phyloP scores from a whole-genome alignment of 2,329 filamentous ascomycete genomes.

The Microdochium bolleyi region DNA sequence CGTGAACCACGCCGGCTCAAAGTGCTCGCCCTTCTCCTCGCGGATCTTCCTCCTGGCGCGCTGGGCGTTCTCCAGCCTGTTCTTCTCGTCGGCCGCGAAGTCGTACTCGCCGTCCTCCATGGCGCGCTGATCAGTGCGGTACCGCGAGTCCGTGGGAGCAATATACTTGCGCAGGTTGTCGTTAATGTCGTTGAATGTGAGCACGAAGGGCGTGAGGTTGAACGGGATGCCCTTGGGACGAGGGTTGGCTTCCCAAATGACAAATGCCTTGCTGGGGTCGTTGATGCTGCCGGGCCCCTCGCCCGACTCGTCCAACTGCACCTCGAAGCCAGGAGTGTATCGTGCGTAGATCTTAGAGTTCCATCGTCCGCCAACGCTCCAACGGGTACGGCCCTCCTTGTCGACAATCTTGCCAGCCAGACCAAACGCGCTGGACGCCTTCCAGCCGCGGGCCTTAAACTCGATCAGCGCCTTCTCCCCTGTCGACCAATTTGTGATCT shows the following conservation, averaged over 20 bases:
- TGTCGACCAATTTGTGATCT: slow-evolving; percentile 95
- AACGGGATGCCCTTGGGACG: slow-evolving; percentile 84
- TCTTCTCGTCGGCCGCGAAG: slow-evolving; percentile 87
- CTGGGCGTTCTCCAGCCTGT: slow-evolving; percentile 87
- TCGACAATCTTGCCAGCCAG: slow-evolving; percentile 82
- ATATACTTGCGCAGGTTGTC: slow-evolving; percentile 71
- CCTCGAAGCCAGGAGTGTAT: slow-evolving; percentile 84
- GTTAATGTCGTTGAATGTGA: slow-evolving; percentile 88
- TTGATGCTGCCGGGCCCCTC: slow-evolving; percentile 43
- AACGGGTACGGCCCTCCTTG: slow-evolving; percentile 67
- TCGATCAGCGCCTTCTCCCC: slow-evolving; percentile 84
- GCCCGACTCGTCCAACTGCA: slow-evolving; percentile 52
- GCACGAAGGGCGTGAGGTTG: slow-evolving; percentile 92
- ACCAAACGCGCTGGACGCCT: slow-evolving; percentile 83
- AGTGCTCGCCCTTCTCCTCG: slow-evolving; percentile 74
- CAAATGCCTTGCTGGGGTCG: slow-evolving; percentile 69
- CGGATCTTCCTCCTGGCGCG: slow-evolving; percentile 64
- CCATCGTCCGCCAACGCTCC: slow-evolving; percentile 91
- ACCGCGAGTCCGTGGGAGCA: slow-evolving; percentile 87
- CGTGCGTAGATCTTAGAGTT: slow-evolving; percentile 96
- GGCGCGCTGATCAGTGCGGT: slow-evolving; percentile 87
- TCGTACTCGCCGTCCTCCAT: slow-evolving; percentile 99
- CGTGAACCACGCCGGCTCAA: slow-evolving; percentile 76
- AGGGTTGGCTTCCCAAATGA: slow-evolving; percentile 85
- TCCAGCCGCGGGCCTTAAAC: slow-evolving; percentile 95